Evolutionary conservation across 1,284 basidiomycete species (phyloP), one percentile per base, ranked within the genome.

Genomic region (Cystobasidium slooffiae): DNA sequence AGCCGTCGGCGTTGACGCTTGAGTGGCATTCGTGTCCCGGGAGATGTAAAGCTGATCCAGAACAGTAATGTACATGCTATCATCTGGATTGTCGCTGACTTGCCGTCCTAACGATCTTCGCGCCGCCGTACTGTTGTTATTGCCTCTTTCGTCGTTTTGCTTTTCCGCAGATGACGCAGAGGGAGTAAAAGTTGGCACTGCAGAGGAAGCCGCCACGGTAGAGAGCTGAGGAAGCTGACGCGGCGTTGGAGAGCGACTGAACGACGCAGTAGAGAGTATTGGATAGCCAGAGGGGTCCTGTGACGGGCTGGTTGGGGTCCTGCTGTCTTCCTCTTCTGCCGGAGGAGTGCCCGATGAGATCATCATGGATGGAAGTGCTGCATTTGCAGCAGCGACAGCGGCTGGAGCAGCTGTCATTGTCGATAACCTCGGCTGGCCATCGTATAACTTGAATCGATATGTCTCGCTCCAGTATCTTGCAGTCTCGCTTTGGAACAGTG

Each of bases 391-490:
- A 59, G 39, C 7, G 9, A 18, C 10, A 55, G 31, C 37, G 64
- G 49, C 20, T 22, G 64, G 53, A 16, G 31, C 24, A 37, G 49
- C 49, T n/a, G 59, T 44, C 59, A 20, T n/a, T 12, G 16, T 47
- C 24, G 39, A 31, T n/a, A n/a, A 20, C 14, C 31, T 31, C 10
- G 61, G 16, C 8, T 24, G 18, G 1, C 64, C 64, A 43, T 66
- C 64, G 43, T 72, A 64, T 18, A 64, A 39, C 12, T 49, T 51
- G 49, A 72, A 64, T 9, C 69, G 58, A 39, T 72, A 72, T n/a
- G 43, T 47, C 61, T 72, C 69, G 37, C 47, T 63, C 69, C 69
- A 72, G 61, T 61, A 72, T 14, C 69, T 16, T n/a, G 69, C 58
- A 14, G 69, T 64, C 18, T 10, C n/a, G 39, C 51, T 64, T 8